Base-by-base conservation (phyloP, 2,329 filamentous ascomycete species). In the Apiospora hydei region DNA sequence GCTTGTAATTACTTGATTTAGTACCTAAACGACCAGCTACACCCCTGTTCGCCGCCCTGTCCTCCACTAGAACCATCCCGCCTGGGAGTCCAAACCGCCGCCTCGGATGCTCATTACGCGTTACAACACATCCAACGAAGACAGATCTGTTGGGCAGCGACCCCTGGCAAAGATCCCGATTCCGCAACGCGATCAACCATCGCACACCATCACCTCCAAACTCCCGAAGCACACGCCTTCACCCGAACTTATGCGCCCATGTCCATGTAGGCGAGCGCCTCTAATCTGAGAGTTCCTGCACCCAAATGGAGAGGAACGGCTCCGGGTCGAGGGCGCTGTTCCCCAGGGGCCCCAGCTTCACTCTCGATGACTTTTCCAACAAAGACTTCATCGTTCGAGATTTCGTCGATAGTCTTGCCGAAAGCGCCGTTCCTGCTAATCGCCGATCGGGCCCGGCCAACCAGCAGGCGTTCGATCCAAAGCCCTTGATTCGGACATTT, bases 321-420 rank as follows among this genome's bases (percentile, higher is more conserved):
- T 84, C 84, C 74, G 86, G 86, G 73, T 87, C 89, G 77, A 88
- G 91, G 83, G 87, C 91, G 76, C 88, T 95, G 80, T 96, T 94
- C 80, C 92, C 93, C 72, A 91, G 90, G 82, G 93, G 92, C 51
- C 94, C 94, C 73, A 92, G 88, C 81, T 98, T 98, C 85, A 94
- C 91, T 13, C 88, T 98, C 73, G 94, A 98, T 64, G 95, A 95
- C 84, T 94, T 95, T 83, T 94, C 94, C 72, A 93, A 88, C 81
- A 93, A 93, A 78, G 96, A 98, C 84, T 99, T 98, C 80, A 98
- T 98, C 75, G 96, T 98, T 76, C 95, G 97, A 79, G 96, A 99
- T 84, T 99, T 99, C 81, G 92, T 99, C 77, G 97, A 99, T 81
- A 90, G 92, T 69, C 91, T 99, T 72, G 96, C 96, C 69, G 95